Base-by-base conservation (phyloP, 2,329 filamentous ascomycete genomes). In the Monosporascus sp. region DNA sequence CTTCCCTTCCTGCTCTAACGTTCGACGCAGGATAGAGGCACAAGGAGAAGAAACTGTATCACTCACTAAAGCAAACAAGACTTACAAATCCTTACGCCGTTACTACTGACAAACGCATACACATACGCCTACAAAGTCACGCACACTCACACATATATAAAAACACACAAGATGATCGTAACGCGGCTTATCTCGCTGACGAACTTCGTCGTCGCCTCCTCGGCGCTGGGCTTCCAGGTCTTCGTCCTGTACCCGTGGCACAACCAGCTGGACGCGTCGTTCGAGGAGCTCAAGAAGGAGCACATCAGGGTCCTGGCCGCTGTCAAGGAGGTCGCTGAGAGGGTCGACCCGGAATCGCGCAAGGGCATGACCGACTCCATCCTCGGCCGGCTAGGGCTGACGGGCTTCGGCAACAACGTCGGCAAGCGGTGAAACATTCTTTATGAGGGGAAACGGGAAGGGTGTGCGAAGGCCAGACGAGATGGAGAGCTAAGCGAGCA, bases 231-330 rank as follows among this genome's bases (percentile, higher is more conserved):
- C 37, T 88, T 88, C 67, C 85, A 88, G 69, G 82, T 87, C 49
- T 84, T 82, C 60, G 85, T 88, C 39, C 74, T 88, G 11, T 88
- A 88, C 67, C 85, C 85, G 1, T 88, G 85, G 85, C 85, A 88
- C 68, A 78, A 86, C 62, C 74, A 85, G 63, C 72, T 88, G 7
- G 81, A 87, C 57, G 75, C 79, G 20, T 79, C 81, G 55, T 87
- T 88, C 62, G 74, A 81, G 52, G 70, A 75, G 11, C 70, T 87
- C 24, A 83, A 81, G 63, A 75, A 74, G 53, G 83, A 86, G 59
- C 81, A 87, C 58, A 60, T 76, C 17, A 67, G 68, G 50, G 74
- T 77, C 27, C 66, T 76, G 50, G 61, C 66, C 43, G 60, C 67
- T 25, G 67, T 72, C 48, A 67, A 64, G 54, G 63, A 63, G 52